Evolutionary conservation across 2,329 filamentous ascomycete species (phyloP).

Genomic region (Bimuria novae-zelandiae): DNA sequence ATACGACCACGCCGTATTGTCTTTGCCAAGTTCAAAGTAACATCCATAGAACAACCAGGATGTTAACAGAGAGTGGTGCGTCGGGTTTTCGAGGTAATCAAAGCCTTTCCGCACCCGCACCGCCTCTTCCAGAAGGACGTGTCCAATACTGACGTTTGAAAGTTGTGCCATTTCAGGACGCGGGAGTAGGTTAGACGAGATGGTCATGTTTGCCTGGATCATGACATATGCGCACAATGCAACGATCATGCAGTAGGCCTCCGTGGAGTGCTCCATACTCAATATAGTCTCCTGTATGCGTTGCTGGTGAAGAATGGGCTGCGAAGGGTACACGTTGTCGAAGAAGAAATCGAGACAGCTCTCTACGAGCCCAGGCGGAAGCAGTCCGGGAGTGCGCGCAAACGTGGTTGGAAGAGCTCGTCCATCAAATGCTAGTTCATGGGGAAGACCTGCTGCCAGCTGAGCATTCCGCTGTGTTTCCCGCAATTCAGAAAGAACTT

Average conservation of each 20-base stretch:
- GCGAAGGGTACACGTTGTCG: slow-evolving; percentile 66
- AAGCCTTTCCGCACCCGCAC: slow-evolving; percentile 60
- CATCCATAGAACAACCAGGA: slow-evolving; percentile 66
- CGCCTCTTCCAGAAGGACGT: slow-evolving; percentile 63
- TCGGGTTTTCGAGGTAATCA: slow-evolving; percentile 62
- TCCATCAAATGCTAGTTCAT: slow-evolving; percentile 47
- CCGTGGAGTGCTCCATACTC: slow-evolving; percentile 56
- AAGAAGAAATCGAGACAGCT: slow-evolving; percentile 66
- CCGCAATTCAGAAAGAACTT: slow-evolving; percentile 66
- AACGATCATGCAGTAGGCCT: slow-evolving; percentile 63
- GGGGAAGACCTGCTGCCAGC: slow-evolving; percentile 47
- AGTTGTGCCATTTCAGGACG: slow-evolving; percentile 51
- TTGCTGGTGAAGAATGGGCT: slow-evolving; percentile 61
- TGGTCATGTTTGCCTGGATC: slow-evolving; percentile 54
- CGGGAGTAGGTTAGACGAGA: slow-evolving; percentile 51
- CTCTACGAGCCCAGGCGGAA: slow-evolving; percentile 55
- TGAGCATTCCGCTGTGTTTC: slow-evolving; percentile 55
- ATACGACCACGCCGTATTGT: slow-evolving; percentile 66
- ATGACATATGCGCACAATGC: slow-evolving; percentile 57
- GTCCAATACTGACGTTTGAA: slow-evolving; percentile 53
- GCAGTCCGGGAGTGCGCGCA: slow-evolving; percentile 54
- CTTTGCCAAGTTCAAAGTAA: slow-evolving; percentile 65
- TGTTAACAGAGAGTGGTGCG: slow-evolving; percentile 62
- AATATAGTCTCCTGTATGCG: slow-evolving; percentile 58
- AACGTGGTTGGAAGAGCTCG: slow-evolving; percentile 49